phyloP scores from a whole-genome alignment of 805 yeast species.

The Saccharomyces jurei region DNA sequence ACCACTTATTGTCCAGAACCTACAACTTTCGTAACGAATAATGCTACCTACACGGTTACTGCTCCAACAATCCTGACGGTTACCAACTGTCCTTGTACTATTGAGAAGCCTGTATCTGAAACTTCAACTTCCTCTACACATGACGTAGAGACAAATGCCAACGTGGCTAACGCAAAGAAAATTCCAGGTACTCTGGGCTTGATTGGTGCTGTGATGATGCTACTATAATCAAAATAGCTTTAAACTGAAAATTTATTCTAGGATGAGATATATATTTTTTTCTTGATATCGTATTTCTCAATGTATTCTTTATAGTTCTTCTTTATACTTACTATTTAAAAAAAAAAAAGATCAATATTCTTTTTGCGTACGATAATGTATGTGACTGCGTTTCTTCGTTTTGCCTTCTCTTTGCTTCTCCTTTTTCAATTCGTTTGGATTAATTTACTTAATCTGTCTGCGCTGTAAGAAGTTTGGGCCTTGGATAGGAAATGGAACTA shows the following conservation, averaged over 20 bases:
- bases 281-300: neutral
- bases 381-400: neutral
- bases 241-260: neutral
- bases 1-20: constrained; percentile 78
- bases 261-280: neutral
- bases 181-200: constrained; percentile 10
- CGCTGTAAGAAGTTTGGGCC: no score
- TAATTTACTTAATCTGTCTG: no score
- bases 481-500: no score
- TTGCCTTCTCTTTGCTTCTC: no score
- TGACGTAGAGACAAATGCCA: neutral
- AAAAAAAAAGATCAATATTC: no score
- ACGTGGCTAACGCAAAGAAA: constrained; percentile 8
- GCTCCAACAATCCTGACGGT: constrained; percentile 74
- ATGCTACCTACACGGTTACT: constrained; percentile 64
- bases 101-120: constrained; percentile 21
- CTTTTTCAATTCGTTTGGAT: no score
- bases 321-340: neutral
- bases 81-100: constrained; percentile 81
- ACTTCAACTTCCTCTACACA: constrained; percentile 3
- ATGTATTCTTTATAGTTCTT: neutral
- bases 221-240: constrained; percentile 2
- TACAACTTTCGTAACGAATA: constrained; percentile 57
- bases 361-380: neutral
- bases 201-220: constrained; percentile 4